These are phyloP conservation scores for Lantana camara DNA, from an alignment of 257 asterid genomes.

Conservation along the genomic window DNA sequence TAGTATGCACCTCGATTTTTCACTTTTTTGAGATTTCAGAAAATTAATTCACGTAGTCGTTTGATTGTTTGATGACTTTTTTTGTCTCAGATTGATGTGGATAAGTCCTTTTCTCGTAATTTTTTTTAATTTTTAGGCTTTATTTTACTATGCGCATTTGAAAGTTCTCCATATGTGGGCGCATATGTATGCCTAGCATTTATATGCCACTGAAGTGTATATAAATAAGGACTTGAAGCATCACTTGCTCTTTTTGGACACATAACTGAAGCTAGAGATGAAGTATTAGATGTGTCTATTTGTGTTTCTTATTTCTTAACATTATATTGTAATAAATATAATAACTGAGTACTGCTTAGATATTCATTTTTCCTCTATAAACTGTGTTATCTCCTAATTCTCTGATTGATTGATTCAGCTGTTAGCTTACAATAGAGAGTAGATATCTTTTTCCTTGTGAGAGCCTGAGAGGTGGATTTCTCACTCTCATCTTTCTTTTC, in stretches of 20 bases:
- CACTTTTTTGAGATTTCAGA: conserved; percentile 13
- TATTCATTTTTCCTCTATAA: too few relatives aligned
- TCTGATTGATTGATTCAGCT: conserved; percentile 3
- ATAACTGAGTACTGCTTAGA: too few relatives aligned
- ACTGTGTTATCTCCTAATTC: neutral
- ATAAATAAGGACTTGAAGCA: neutral
- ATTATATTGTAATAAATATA: too few relatives aligned
- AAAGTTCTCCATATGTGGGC: conserved; percentile 11
- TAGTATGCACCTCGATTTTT: conserved; percentile 3
- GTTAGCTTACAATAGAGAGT: neutral
- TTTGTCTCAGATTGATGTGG: conserved; percentile 18
- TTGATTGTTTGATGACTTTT: conserved; percentile 1
- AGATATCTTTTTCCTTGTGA: conserved; percentile 5
- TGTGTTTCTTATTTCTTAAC: too few relatives aligned
- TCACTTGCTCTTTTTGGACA: neutral
- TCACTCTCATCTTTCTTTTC: conserved; percentile 3
- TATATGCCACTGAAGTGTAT: conserved; percentile 1
- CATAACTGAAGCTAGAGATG: neutral
- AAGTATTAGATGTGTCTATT: neutral
- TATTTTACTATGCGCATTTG: neutral
- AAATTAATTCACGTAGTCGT: neutral
- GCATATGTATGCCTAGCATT: conserved; percentile 11
- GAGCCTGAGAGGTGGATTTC: too few relatives aligned
- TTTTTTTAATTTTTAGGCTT: neutral
- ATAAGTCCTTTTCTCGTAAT: neutral